These are phyloP conservation scores for Trichoderma sp. DNA, from an alignment of 2,329 filamentous ascomycete genomes.

Conservation along the genomic window DNA sequence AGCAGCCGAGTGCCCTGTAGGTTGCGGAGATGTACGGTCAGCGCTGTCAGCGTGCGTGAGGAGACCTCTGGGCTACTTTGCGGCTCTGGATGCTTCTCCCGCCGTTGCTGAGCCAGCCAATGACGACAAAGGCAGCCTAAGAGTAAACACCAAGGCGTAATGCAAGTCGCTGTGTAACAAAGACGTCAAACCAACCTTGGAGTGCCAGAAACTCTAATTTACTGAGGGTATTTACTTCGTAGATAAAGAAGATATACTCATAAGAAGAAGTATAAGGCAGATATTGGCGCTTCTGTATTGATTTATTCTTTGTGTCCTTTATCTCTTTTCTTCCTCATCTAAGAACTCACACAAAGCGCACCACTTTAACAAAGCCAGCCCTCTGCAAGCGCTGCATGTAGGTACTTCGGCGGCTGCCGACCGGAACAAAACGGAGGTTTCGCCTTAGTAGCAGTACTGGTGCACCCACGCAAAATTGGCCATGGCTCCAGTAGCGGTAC, in stretches of 20 bases:
- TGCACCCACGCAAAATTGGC: not conserved
- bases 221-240: not conserved
- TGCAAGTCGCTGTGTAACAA: not conserved
- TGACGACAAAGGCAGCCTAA: not conserved
- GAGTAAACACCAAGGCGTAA: not conserved
- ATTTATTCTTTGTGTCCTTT: not conserved
- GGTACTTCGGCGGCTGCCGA: not conserved
- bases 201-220: not conserved
- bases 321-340: not conserved
- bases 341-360: not conserved
- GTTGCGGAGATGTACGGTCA: not conserved
- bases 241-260: not conserved
- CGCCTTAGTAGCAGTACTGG: not conserved
- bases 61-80: not conserved
- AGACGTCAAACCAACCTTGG: not conserved
- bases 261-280: not conserved
- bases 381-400: not conserved
- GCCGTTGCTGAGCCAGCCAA: constrained; percentile 2
- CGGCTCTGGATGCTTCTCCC: not conserved
- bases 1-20: not conserved
- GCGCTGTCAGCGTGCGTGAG: not conserved
- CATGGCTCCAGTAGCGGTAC: not conserved
- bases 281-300: not conserved
- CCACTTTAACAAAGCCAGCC: not conserved
- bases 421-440: not conserved